Conservation (phyloP, 2,329 filamentous ascomycete genomes). For the Aspergillus pseudoterreus region DNA sequence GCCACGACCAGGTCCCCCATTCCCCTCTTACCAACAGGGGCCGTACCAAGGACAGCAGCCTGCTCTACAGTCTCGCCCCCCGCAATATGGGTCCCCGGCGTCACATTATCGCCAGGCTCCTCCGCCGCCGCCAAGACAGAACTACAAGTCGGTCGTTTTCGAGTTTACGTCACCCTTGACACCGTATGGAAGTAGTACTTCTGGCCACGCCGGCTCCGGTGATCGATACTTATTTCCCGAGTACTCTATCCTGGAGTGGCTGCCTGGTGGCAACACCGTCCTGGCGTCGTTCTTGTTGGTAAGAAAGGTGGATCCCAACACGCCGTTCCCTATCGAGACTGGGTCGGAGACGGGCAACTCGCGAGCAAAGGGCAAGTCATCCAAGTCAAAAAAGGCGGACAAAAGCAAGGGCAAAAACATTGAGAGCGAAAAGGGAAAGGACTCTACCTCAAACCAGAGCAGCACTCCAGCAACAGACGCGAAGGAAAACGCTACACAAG, state of each 20-base stretch:
- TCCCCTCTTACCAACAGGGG: constrained; percentile 29
- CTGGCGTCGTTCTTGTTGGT: constrained; percentile 47
- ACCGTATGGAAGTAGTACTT: constrained; percentile 39
- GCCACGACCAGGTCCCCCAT: constrained; percentile 25
- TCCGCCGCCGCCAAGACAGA: constrained; percentile 32
- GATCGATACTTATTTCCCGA: constrained; percentile 50
- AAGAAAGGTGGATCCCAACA: constrained; percentile 39
- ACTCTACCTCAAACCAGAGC: not conserved
- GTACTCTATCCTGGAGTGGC: constrained; percentile 47
- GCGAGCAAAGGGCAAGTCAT: constrained; percentile 26
- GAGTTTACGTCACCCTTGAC: constrained; percentile 44
- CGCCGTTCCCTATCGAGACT: constrained; percentile 35
- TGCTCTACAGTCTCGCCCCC: constrained; percentile 35
- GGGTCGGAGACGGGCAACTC: constrained; percentile 25
- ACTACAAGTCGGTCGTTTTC: constrained; percentile 46
- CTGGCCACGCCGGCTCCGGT: constrained; percentile 39
- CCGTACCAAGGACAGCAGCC: constrained; percentile 28
- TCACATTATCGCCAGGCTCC: constrained; percentile 32
- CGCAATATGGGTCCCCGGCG: constrained; percentile 30
- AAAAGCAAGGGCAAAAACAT: constrained; percentile 23
- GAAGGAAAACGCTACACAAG: constrained; percentile 4
- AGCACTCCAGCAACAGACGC: constrained; percentile 1
- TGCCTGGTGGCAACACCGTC: constrained; percentile 43
- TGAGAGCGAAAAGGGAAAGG: constrained; percentile 8
- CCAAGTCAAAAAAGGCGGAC: constrained; percentile 38